A percentile compares a stretch with the other conserved stretches of the same genome.
Evolutionary conservation across 768 basidiomycete genomes (phyloP).

Genomic region (Dentipellis fragilis): DNA sequence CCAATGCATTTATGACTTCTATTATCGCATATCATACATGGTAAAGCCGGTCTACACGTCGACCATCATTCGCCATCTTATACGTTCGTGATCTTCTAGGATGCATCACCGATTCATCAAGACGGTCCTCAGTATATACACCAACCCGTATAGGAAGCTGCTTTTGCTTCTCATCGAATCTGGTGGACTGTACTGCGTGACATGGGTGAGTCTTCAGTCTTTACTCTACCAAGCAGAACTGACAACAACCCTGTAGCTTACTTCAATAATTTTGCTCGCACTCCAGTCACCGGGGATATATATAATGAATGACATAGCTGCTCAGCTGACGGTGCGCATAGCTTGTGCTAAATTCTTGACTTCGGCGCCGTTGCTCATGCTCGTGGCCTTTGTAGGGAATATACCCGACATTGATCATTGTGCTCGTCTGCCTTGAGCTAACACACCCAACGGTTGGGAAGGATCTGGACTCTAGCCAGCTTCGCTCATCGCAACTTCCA

Average conservation of each 20-base stretch:
- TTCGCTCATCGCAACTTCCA: background rate
- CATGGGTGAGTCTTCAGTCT: background rate
- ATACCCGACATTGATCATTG: slow-evolving; percentile 12
- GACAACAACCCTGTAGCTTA: background rate
- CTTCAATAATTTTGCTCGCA: background rate
- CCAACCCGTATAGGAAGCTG: slow-evolving; percentile 1
- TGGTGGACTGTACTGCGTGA: slow-evolving; percentile 10
- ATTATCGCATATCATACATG: background rate
- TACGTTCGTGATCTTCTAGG: background rate
- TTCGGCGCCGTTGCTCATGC: background rate
- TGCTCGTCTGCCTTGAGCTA: slow-evolving; percentile 19
- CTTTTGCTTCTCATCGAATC: slow-evolving; percentile 10
- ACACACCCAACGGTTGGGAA: background rate
- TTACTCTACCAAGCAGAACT: background rate
- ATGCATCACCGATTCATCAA: background rate
- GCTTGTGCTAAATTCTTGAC: background rate
- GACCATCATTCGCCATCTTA: too few relatives aligned
- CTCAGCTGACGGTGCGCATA: background rate
- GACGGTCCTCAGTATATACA: background rate
- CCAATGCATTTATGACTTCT: background rate
- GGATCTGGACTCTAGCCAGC: background rate
- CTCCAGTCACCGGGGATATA: background rate
- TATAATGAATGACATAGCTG: background rate
- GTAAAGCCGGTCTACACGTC: background rate
- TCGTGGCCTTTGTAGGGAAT: slow-evolving; percentile 4